Evolutionary conservation across 2,329 filamentous ascomycete genomes (phyloP).

Genomic region (Sphaerulina musiva): DNA sequence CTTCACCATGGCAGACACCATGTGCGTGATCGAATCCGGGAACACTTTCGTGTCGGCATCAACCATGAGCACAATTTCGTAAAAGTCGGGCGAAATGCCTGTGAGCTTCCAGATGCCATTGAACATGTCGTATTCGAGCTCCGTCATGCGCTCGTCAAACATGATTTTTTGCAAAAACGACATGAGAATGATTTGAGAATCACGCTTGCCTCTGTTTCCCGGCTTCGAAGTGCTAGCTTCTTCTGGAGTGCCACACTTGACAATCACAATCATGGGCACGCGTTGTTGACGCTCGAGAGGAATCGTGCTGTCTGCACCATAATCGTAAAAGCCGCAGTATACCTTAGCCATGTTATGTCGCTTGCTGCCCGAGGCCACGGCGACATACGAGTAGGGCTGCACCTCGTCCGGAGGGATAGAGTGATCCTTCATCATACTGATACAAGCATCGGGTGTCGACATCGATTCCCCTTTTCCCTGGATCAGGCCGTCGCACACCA

Average conservation of each 20-base stretch:
- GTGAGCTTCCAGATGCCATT: conserved; percentile 98
- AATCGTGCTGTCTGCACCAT: conserved; percentile 72
- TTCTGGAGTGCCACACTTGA: conserved; percentile 90
- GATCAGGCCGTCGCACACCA: conserved; percentile 96
- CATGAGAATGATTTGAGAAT: conserved; percentile 99
- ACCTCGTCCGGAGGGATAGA: conserved; percentile 75
- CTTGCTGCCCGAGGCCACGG: conserved; percentile 90
- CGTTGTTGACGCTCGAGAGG: conserved; percentile 85
- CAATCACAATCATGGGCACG: conserved; percentile 93
- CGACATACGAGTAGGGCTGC: conserved; percentile 87
- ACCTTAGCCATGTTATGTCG: conserved; percentile 99
- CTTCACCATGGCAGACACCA: conserved; percentile 98
- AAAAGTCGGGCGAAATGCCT: conserved; percentile 95
- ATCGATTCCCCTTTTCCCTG: conserved; percentile 84
- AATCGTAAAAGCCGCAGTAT: conserved; percentile 97
- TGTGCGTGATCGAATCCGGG: conserved; percentile 95
- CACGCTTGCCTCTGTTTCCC: conserved; percentile 95
- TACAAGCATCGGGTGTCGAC: conserved; percentile 81
- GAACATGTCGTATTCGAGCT: conserved; percentile 99
- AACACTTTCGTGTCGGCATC: conserved; percentile 99
- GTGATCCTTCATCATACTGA: conserved; percentile 93
- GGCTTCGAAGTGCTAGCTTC: conserved; percentile 78
- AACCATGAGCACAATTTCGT: conserved; percentile 97
- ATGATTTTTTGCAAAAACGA: conserved; percentile 99
- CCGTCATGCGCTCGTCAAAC: conserved; percentile 99